Conservation (phyloP, 768 basidiomycete genomes). For the Tricholoma terreum region DNA sequence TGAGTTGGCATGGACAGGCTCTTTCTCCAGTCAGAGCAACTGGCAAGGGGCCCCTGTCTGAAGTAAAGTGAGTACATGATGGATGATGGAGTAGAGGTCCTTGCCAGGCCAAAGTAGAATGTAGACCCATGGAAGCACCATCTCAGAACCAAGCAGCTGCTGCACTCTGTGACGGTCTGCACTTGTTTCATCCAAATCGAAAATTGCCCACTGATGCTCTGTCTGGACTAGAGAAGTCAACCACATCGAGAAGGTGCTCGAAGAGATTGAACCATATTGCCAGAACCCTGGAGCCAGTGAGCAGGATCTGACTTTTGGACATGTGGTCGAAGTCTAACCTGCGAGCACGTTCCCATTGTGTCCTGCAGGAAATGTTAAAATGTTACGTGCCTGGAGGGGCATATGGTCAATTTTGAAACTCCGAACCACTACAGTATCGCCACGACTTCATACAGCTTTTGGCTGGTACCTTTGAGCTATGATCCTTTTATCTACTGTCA, state of each 20-base stretch:
- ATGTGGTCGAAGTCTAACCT: neutral
- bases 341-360: neutral
- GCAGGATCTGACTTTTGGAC: neutral
- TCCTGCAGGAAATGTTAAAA: neutral
- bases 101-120: constrained; percentile 13
- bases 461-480: too few relatives aligned
- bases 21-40: constrained; percentile 8
- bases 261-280: neutral
- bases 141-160: constrained; percentile 3
- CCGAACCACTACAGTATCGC: too few relatives aligned
- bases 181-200: constrained; percentile 10
- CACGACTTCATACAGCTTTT: too few relatives aligned
- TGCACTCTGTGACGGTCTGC: constrained; percentile 7
- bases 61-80: constrained; percentile 1
- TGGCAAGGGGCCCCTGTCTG: constrained; percentile 7
- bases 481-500: too few relatives aligned
- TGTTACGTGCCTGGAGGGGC: neutral
- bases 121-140: constrained; percentile 11
- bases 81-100: neutral
- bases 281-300: neutral
- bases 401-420: too few relatives aligned
- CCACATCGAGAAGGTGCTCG: neutral
- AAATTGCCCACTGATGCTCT: constrained; percentile 7
- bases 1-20: constrained; percentile 13
- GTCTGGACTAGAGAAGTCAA: neutral